Evolutionary conservation across 2,329 filamentous ascomycete species (phyloP).

Genomic region (Stachybotrys chlorohalonatus): DNA sequence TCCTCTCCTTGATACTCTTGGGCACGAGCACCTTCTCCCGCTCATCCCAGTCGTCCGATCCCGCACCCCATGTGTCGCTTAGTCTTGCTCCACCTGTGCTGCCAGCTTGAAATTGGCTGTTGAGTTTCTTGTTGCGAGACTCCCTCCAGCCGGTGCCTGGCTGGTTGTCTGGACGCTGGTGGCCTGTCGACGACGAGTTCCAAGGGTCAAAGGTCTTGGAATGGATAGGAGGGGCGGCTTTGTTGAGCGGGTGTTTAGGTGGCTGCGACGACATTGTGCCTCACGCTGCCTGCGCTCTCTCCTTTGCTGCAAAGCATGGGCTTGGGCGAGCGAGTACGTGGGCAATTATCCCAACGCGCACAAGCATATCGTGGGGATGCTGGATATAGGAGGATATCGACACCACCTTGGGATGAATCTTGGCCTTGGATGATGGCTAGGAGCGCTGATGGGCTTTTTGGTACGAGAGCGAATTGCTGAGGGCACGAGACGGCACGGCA

Average conservation of each 20-base stretch:
- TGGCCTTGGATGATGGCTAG: no score
- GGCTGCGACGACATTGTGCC: not conserved
- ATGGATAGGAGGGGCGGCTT: constrained; percentile 30
- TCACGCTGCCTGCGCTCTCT: not conserved
- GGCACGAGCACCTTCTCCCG: constrained; percentile 32
- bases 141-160: constrained; percentile 61
- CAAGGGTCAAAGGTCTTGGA: constrained; percentile 52
- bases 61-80: constrained; percentile 56
- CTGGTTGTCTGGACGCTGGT: constrained; percentile 65
- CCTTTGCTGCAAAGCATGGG: no score
- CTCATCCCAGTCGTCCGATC: constrained; percentile 46
- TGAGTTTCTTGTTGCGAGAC: constrained; percentile 59
- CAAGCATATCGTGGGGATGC: no score
- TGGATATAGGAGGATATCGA: no score
- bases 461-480: no score
- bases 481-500: not conserved
- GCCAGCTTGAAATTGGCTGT: constrained; percentile 55
- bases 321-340: no score
- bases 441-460: no score
- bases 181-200: constrained; percentile 68
- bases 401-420: no score
- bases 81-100: constrained; percentile 49
- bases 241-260: constrained; percentile 10
- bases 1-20: constrained; percentile 29
- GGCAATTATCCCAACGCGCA: no score